Conservation (phyloP, 2,329 filamentous ascomycete species). For the Davidsoniella australis region DNA sequence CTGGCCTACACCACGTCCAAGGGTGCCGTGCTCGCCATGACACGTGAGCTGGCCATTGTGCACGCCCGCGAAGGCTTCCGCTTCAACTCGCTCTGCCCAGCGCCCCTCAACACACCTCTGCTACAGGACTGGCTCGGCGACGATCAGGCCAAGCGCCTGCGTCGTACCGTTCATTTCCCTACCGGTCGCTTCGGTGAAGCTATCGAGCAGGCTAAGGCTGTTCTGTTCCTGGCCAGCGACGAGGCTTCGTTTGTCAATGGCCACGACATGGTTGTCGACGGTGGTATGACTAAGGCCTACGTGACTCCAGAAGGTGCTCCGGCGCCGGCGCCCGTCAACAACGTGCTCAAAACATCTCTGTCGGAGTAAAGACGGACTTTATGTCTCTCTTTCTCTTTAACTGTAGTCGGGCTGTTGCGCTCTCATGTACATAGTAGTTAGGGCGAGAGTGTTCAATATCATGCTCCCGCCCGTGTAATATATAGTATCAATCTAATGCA, state of each 20-base stretch:
- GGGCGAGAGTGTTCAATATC: no score
- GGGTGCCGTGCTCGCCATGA: conserved; percentile 79
- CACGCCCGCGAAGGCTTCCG: conserved; percentile 77
- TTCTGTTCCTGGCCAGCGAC: conserved; percentile 57
- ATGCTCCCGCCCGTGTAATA: no score
- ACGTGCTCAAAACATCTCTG: conserved; percentile 30
- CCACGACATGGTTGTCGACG: conserved; percentile 53
- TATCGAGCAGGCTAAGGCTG: conserved; percentile 59
- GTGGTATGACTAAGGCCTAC: conserved; percentile 45
- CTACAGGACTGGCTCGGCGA: conserved; percentile 64
- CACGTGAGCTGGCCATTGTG: conserved; percentile 77
- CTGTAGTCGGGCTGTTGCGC: no score
- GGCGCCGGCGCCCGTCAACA: conserved; percentile 38
- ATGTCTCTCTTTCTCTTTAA: not conserved
- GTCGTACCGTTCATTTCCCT: conserved; percentile 62
- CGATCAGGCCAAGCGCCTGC: conserved; percentile 48
- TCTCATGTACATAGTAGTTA: no score
- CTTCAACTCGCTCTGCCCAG: conserved; percentile 83
- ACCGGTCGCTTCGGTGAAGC: conserved; percentile 60
- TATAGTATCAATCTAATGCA: no score
- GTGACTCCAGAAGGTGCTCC: conserved; percentile 17
- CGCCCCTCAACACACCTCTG: conserved; percentile 74
- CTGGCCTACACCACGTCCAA: conserved; percentile 89
- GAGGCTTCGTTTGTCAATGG: conserved; percentile 62
- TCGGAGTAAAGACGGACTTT: not conserved